phyloP scores from a whole-genome alignment of 805 yeast species.

The Barnettozyma californica region DNA sequence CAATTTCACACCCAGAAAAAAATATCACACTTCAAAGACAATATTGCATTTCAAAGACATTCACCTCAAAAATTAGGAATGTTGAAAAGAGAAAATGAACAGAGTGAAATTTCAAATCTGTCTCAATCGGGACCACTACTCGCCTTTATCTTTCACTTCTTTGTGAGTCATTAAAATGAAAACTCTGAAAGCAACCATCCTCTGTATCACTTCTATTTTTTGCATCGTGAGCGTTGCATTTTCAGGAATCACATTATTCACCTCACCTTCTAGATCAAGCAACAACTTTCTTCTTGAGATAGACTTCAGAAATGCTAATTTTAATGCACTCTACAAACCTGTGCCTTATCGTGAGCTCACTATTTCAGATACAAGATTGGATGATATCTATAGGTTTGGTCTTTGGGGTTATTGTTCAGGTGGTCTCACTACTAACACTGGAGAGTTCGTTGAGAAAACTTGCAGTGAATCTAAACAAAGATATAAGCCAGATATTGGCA shows the following conservation, averaged over 20 bases:
- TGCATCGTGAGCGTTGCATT: too few relatives aligned
- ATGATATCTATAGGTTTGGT: conserved; percentile 2
- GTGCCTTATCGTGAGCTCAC: neutral
- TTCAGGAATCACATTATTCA: too few relatives aligned
- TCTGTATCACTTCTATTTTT: too few relatives aligned
- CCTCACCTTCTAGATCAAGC: too few relatives aligned
- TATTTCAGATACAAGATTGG: neutral
- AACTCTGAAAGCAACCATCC: too few relatives aligned
- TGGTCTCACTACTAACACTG: neutral
- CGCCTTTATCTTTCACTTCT: too few relatives aligned
- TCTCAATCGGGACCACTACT: too few relatives aligned
- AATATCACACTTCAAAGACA: too few relatives aligned
- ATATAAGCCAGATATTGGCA: conserved; percentile 1
- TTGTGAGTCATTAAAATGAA: too few relatives aligned
- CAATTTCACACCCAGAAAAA: neutral
- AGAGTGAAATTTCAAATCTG: too few relatives aligned
- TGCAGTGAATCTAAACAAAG: neutral
- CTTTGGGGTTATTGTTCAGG: conserved; percentile 6
- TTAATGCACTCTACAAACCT: neutral
- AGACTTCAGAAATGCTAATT: neutral
- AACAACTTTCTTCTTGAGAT: neutral
- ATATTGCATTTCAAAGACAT: too few relatives aligned
- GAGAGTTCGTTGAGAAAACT: neutral
- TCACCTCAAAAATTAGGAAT: neutral
- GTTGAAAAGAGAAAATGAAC: neutral